Evolutionary conservation across 495 filamentous ascomycete genomes (phyloP).

Genomic region (Polyplosphaeria fusca): DNA sequence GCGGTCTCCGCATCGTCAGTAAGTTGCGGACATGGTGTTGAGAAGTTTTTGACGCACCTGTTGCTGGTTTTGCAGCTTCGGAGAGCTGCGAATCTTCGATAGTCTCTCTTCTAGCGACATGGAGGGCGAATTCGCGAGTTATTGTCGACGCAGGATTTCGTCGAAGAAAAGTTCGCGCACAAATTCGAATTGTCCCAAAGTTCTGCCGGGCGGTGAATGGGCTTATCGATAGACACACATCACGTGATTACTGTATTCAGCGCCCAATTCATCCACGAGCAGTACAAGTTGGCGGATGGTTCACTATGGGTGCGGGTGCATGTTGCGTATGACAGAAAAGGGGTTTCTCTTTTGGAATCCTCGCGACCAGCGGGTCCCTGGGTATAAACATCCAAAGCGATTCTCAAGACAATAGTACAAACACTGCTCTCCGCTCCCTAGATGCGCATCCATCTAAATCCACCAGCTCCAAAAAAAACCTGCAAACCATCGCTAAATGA

Average conservation of each 20-base stretch:
- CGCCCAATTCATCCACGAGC: no score
- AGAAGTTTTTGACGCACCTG: constrained; percentile 66
- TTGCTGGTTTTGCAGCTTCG: constrained; percentile 91
- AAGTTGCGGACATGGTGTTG: not conserved
- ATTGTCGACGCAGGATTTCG: constrained; percentile 2
- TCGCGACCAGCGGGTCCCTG: no score
- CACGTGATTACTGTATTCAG: no score
- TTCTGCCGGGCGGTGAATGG: constrained; percentile 8
- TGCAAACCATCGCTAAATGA: not conserved
- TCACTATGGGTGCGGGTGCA: no score
- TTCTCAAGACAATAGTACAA: not conserved
- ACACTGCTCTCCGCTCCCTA: not conserved
- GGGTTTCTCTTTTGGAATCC: no score
- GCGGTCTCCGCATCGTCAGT: constrained; percentile 57
- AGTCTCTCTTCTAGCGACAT: constrained; percentile 86
- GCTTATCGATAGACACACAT: constrained; percentile 6
- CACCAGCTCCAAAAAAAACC: constrained; percentile 3
- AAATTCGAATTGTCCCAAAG: not conserved
- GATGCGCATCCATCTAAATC: not conserved
- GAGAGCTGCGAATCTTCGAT: constrained; percentile 85
- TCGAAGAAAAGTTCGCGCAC: constrained; percentile 15
- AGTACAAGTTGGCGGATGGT: no score
- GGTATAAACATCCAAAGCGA: constrained; percentile 3
- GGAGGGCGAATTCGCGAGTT: not conserved
- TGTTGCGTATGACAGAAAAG: no score